phyloP scores from a whole-genome alignment of 2,329 filamentous ascomycete genomes.

The Myriosclerotinia scirpicola region DNA sequence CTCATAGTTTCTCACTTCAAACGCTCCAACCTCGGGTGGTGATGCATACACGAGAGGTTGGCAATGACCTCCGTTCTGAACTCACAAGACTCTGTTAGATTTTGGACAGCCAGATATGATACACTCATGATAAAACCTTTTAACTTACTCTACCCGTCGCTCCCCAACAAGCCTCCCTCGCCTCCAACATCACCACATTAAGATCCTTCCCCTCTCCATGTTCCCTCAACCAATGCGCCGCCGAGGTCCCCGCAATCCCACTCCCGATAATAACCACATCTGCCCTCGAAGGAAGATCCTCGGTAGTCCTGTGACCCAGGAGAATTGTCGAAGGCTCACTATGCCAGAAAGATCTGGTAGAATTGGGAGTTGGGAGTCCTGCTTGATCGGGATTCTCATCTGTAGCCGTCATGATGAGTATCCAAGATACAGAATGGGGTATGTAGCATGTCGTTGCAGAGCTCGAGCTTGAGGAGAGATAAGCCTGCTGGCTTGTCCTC shows the following conservation, averaged over 20 bases:
- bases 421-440: neutral
- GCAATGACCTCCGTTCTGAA: conserved; percentile 71
- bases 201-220: conserved; percentile 46
- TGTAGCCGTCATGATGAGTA: conserved; percentile 4
- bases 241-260: conserved; percentile 74
- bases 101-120: conserved; percentile 2
- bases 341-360: conserved; percentile 73
- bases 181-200: conserved; percentile 71
- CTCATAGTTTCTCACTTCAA: conserved; percentile 69
- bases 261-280: conserved; percentile 73
- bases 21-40: conserved; percentile 61
- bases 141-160: conserved; percentile 75
- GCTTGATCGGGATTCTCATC: conserved; percentile 28
- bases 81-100: neutral
- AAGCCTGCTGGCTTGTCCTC: neutral
- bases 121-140: neutral
- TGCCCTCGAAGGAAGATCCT: conserved; percentile 58
- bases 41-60: conserved; percentile 67
- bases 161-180: conserved; percentile 76
- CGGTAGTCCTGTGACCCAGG: conserved; percentile 66
- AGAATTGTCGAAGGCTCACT: conserved; percentile 63
- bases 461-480: neutral
- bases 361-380: conserved; percentile 57
- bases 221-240: conserved; percentile 59
- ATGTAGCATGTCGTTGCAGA: neutral